These are phyloP conservation scores for Volutella citrinella DNA, from an alignment of 2,329 filamentous ascomycete species.

Conservation along the genomic window DNA sequence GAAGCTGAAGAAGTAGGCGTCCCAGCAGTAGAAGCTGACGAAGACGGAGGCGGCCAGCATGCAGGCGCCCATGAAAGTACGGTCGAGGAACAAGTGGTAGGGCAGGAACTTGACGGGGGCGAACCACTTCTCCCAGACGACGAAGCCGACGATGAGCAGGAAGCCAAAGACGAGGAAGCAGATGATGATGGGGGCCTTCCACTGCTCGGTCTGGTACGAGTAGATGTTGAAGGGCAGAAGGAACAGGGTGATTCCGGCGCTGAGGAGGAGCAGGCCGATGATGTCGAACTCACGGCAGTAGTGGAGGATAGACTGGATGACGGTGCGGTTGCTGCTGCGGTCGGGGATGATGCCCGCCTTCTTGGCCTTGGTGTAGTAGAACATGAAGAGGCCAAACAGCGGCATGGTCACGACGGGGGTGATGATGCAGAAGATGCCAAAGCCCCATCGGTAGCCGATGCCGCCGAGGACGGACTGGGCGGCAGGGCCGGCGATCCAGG, in stretches of 20 bases:
- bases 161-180: conserved; percentile 55
- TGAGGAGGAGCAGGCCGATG: conserved; percentile 52
- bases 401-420: conserved; percentile 61
- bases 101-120: conserved; percentile 58
- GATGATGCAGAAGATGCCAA: conserved; percentile 64
- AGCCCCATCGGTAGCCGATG: conserved; percentile 65
- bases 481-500: conserved; percentile 59
- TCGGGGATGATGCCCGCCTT: conserved; percentile 31
- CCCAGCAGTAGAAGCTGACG: conserved; percentile 45
- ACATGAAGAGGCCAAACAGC: conserved; percentile 54
- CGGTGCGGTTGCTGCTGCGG: conserved; percentile 60
- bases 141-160: conserved; percentile 52
- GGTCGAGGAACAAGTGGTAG: conserved; percentile 46
- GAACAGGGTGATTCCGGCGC: conserved; percentile 54
- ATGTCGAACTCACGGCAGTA: conserved; percentile 58
- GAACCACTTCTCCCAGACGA: conserved; percentile 54
- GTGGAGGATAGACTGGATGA: conserved; percentile 42
- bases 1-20: conserved; percentile 49
- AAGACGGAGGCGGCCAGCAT: conserved; percentile 37
- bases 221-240: conserved; percentile 62
- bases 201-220: conserved; percentile 39
- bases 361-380: conserved; percentile 56
- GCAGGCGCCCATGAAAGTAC: conserved; percentile 48
- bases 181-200: conserved; percentile 49
- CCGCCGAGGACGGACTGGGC: conserved; percentile 50